phyloP scores from a whole-genome alignment of 225 moss, liverwort and hornwort genomes.

The Physcomitrium patens region DNA sequence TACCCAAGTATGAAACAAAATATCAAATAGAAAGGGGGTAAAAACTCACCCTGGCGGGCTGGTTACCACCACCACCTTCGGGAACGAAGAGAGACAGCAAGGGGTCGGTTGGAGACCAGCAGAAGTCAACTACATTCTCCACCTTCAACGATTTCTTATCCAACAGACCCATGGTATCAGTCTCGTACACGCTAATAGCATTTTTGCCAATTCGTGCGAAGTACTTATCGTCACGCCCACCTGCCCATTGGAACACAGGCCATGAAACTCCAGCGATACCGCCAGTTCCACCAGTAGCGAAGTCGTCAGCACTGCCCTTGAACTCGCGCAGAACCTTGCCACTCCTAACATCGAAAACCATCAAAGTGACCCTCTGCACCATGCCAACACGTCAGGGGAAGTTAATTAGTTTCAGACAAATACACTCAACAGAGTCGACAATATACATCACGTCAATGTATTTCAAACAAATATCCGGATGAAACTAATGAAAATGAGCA shows the following conservation, averaged over 20 bases:
- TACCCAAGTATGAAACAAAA: too few relatives aligned
- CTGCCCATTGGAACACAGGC: slow-evolving; percentile 99
- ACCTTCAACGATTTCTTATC: slow-evolving; percentile 98
- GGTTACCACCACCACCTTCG: slow-evolving; percentile 98
- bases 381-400: neutral
- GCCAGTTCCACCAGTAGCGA: slow-evolving; percentile 95
- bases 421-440: too few relatives aligned
- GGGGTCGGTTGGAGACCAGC: slow-evolving; percentile 98
- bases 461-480: too few relatives aligned
- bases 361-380: slow-evolving; percentile 90
- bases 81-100: slow-evolving; percentile 95
- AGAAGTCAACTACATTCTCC: slow-evolving; percentile 96
- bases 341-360: slow-evolving; percentile 93
- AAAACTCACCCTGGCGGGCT: slow-evolving; percentile 87
- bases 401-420: neutral
- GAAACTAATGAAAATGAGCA: too few relatives aligned
- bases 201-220: slow-evolving; percentile 96
- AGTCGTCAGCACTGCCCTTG: slow-evolving; percentile 98
- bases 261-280: slow-evolving; percentile 98
- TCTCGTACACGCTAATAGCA: slow-evolving; percentile 97
- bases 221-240: slow-evolving; percentile 96
- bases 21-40: too few relatives aligned
- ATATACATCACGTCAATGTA: too few relatives aligned
- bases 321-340: slow-evolving; percentile 93
- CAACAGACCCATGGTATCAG: slow-evolving; percentile 90